phyloP scores from a whole-genome alignment of 331 rosid genomes.

The Prunus yedoensis region DNA sequence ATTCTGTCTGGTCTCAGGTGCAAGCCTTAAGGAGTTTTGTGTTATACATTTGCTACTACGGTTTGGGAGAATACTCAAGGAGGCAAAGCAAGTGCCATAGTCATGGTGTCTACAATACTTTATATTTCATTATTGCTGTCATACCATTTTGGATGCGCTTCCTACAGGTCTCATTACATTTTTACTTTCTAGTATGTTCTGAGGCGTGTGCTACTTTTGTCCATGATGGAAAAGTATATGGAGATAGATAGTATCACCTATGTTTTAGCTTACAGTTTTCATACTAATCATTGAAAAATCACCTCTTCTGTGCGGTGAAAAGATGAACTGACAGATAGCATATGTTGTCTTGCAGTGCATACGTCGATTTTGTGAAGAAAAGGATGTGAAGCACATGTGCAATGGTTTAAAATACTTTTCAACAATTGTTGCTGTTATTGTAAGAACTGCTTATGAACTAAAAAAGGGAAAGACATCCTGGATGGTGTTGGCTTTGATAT shows the following conservation, averaged over 20 bases:
- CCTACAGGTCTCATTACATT: constrained; percentile 43
- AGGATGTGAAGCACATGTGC: constrained; percentile 36
- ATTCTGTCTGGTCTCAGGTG: constrained; percentile 38
- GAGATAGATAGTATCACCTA: not conserved
- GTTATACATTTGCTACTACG: constrained; percentile 71
- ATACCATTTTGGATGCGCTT: constrained; percentile 67
- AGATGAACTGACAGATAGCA: not conserved
- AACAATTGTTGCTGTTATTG: constrained; percentile 51
- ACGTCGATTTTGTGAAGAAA: constrained; percentile 48
- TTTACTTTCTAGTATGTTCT: not conserved
- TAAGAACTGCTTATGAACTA: constrained; percentile 54
- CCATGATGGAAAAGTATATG: constrained; percentile 5
- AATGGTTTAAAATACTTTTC: constrained; percentile 53
- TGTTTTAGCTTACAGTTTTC: not conserved
- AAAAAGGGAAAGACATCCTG: constrained; percentile 40
- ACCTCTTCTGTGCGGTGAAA: not conserved
- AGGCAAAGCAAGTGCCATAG: constrained; percentile 56
- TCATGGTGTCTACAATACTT: constrained; percentile 43
- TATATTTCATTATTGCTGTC: constrained; percentile 46
- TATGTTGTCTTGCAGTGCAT: constrained; percentile 43
- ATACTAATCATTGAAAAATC: not conserved
- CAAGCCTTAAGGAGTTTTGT: constrained; percentile 56
- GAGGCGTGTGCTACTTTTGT: not conserved
- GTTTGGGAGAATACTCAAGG: constrained; percentile 63
- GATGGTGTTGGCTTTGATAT: constrained; percentile 54